Evolutionary conservation across 305 asterid species (phyloP).

Genomic region (Fraxinus nigra): DNA sequence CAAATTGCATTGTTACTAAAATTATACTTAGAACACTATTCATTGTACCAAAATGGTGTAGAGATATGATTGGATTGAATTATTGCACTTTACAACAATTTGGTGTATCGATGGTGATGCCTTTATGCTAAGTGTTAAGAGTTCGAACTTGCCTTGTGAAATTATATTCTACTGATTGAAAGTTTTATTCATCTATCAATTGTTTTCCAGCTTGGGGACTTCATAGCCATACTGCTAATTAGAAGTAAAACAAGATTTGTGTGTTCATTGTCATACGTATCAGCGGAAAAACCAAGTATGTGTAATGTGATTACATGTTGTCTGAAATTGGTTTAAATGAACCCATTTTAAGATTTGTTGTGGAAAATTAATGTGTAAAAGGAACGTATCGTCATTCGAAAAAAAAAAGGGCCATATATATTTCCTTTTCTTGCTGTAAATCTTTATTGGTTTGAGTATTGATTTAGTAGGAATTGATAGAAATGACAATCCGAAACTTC

Average conservation of each 20-base stretch:
- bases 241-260: background rate
- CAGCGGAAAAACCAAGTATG: background rate
- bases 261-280: background rate
- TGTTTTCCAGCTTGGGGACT: background rate
- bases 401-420: background rate
- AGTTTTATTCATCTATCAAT: background rate
- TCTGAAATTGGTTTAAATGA: background rate
- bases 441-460: background rate
- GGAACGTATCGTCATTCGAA: background rate
- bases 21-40: too few species aligned
- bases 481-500: background rate
- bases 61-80: background rate
- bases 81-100: background rate
- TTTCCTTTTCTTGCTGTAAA: background rate
- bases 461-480: background rate
- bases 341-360: background rate
- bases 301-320: too few species aligned
- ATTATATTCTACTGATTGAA: background rate
- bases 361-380: background rate
- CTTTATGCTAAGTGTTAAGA: background rate
- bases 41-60: background rate
- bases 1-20: too few species aligned
- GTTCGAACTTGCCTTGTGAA: background rate
- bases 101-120: background rate
- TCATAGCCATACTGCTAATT: background rate